Conservation (phyloP, 129 eudicot genomes). For the Tagetes patula region DNA sequence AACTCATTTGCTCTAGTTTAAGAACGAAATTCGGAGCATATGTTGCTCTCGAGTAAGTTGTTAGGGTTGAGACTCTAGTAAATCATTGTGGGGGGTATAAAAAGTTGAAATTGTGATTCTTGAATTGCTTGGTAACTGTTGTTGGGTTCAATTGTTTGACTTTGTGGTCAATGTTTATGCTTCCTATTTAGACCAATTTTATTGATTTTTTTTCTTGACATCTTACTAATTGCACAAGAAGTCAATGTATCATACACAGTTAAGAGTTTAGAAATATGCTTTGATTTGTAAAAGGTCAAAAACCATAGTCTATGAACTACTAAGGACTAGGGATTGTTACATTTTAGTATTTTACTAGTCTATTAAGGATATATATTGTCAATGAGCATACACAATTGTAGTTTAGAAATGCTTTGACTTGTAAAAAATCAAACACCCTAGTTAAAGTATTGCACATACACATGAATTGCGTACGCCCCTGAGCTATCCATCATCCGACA, state of each 20-base stretch:
- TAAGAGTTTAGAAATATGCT: background rate
- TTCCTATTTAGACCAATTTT: constrained; percentile 20
- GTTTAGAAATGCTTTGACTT: constrained; percentile 11
- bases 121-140: constrained; percentile 37
- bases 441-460: constrained; percentile 48
- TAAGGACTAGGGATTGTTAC: too few species aligned
- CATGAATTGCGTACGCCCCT: constrained; percentile 41
- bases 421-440: constrained; percentile 8
- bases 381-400: constrained; percentile 1
- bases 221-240: constrained; percentile 3
- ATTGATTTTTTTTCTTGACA: background rate
- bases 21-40: constrained; percentile 37
- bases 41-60: constrained; percentile 27
- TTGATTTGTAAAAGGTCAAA: constrained; percentile 2
- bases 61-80: constrained; percentile 41
- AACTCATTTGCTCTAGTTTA: constrained; percentile 41
- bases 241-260: constrained; percentile 5
- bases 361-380: constrained; percentile 2
- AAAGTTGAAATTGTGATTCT: constrained; percentile 45
- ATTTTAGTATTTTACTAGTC: background rate
- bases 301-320: background rate
- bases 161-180: constrained; percentile 42
- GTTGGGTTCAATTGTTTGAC: constrained; percentile 43
- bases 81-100: constrained; percentile 82
- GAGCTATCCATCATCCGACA: constrained; percentile 38